phyloP scores from a whole-genome alignment of 768 basidiomycete genomes.

The Tulasnella sp. region DNA sequence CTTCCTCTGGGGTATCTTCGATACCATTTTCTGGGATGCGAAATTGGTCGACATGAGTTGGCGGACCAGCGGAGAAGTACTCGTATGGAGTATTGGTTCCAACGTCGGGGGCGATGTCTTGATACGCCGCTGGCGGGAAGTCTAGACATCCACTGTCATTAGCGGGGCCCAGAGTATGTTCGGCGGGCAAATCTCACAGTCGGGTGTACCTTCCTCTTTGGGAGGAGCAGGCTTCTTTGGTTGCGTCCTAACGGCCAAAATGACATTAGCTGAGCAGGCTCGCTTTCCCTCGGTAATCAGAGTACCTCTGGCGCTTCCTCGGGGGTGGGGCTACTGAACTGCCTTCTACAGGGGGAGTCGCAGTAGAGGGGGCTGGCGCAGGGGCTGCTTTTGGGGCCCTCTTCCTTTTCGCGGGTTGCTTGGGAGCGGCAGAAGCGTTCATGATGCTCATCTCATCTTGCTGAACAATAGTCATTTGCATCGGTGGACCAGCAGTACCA shows the following conservation, averaged over 20 bases:
- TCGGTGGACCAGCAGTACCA: neutral
- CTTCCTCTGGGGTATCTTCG: neutral
- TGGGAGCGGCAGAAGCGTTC: neutral
- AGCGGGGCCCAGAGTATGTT: neutral
- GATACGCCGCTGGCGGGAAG: neutral
- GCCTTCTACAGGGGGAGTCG: neutral
- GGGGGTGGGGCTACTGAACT: neutral
- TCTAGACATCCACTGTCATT: neutral
- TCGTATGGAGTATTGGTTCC: neutral
- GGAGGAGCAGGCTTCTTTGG: neutral
- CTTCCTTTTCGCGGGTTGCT: neutral
- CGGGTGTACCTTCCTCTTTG: neutral
- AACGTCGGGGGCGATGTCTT: neutral
- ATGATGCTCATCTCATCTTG: slow-evolving; percentile 5
- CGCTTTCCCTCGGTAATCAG: neutral
- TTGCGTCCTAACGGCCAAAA: neutral
- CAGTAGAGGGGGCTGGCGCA: neutral
- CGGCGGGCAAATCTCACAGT: neutral
- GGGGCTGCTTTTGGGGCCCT: neutral
- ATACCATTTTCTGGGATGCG: neutral
- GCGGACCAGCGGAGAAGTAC: neutral
- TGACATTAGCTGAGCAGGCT: neutral
- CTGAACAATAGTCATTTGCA: neutral
- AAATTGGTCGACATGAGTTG: slow-evolving; percentile 1
- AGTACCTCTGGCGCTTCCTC: neutral